Evolutionary conservation across 2,329 filamentous ascomycete species (phyloP).

Genomic region (Chaetomiaceae sp.): DNA sequence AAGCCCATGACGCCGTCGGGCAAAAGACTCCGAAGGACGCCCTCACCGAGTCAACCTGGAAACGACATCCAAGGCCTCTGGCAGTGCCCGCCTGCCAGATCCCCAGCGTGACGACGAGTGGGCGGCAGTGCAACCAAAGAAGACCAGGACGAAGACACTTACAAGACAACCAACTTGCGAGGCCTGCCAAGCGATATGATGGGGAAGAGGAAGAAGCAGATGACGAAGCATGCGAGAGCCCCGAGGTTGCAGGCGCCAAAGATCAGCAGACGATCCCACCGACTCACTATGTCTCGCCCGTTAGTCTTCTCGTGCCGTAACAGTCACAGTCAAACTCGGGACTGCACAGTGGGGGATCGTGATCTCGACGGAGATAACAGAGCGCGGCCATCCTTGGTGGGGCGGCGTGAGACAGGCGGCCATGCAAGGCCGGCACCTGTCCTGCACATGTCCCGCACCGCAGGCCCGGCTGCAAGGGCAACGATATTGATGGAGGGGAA

Average conservation of each 20-base stretch:
- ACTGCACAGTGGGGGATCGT: too few species aligned
- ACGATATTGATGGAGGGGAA: conserved; percentile 25
- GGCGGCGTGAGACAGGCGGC: conserved; percentile 35
- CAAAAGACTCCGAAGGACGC: neutral
- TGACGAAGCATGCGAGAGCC: conserved; percentile 84
- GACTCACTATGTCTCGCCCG: conserved; percentile 64
- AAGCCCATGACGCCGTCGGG: neutral
- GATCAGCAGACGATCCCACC: conserved; percentile 92
- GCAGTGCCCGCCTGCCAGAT: too few species aligned
- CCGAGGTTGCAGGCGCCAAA: conserved; percentile 89
- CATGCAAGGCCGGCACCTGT: conserved; percentile 42
- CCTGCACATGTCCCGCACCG: conserved; percentile 37
- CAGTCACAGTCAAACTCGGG: neutral
- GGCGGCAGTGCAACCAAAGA: neutral
- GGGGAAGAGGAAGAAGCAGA: conserved; percentile 87
- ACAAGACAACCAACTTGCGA: conserved; percentile 95
- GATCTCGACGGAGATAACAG: neutral
- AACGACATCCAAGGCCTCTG: neutral
- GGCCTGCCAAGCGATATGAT: conserved; percentile 67
- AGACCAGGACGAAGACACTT: conserved; percentile 46
- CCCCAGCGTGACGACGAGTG: neutral
- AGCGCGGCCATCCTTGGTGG: neutral
- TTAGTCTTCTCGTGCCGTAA: conserved; percentile 28
- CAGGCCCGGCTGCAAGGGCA: conserved; percentile 38
- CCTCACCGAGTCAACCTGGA: neutral